Base-by-base conservation (phyloP, 257 asterid genomes). In the Nicotiana knightiana region DNA sequence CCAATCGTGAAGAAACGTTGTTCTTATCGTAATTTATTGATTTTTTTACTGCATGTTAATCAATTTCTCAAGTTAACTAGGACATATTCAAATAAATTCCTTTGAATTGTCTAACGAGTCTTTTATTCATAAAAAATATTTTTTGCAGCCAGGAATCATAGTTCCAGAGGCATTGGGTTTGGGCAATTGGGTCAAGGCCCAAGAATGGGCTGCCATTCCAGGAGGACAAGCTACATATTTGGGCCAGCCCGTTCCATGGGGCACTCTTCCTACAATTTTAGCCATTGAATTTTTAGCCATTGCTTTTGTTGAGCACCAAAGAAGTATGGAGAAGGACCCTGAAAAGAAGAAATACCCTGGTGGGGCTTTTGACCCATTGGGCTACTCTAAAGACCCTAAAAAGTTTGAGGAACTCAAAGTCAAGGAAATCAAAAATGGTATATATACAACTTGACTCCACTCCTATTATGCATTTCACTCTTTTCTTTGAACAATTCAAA, bases 221-320 rank as follows among this genome's bases (percentile, higher is more conserved):
- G 98, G 98, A 6, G 98, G 99, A 35, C 99, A 96, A 76, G 98
- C 98, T 7, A 93, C 96, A 1, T 96, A 96, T 81, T 85, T 96
- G 90, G 98, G 99, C 2, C 88, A 91, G 88, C 99, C 98, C 6
- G 98, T 96, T 33, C 99, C 98, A 51, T 96, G 99, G 99, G 99
- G 97, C 7, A 92, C 97, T 77, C 90, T 94, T 8, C 99, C 99
- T 70, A 96, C 97, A 77, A 93, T 94, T 63, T 88, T 96, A 90
- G 93, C 64, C 39, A 92, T 94, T 12, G 99, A 96, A 78, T 94
- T 96, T 88, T 55, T 96, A 24, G 92, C 97, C 39, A 93, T 96
- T 67, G 92, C 99, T 24, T 96, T 96, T 61, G 98, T 96, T 2
- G 99, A 96, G 89, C 97, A 96, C 88, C 98, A 96, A 81, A 88